phyloP scores from a whole-genome alignment of 106 monocot species.

The Platanthera guangdongensis region DNA sequence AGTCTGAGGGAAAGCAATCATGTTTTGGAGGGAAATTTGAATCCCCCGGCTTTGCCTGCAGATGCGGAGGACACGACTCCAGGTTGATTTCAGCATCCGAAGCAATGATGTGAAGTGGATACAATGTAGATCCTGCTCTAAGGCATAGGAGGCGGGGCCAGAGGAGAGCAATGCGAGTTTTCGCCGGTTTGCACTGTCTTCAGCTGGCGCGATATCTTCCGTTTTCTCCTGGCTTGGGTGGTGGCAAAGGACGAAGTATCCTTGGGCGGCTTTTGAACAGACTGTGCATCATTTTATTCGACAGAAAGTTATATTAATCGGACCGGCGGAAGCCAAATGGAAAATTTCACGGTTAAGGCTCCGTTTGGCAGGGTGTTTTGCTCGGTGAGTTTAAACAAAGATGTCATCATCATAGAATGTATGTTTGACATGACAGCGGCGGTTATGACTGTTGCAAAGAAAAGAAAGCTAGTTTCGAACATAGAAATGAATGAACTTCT shows the following conservation, averaged over 20 bases:
- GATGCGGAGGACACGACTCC: neutral
- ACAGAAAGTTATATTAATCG: neutral
- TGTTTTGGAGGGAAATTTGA: neutral
- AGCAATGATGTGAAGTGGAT: neutral
- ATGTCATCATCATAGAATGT: too few relatives aligned
- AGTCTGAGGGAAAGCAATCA: neutral
- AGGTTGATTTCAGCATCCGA: neutral
- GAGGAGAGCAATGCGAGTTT: neutral
- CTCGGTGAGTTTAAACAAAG: too few relatives aligned
- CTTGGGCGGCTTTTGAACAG: slow-evolving; percentile 12
- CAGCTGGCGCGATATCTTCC: slow-evolving; percentile 5
- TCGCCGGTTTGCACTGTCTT: slow-evolving; percentile 5
- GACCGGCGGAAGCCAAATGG: neutral
- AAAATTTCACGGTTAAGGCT: neutral
- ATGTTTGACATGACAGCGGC: too few relatives aligned
- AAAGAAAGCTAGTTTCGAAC: too few relatives aligned
- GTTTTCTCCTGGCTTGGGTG: slow-evolving; percentile 4
- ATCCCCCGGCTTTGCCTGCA: too few relatives aligned
- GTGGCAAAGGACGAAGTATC: slow-evolving; percentile 4
- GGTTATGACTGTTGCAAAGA: too few relatives aligned
- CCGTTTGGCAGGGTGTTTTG: too few relatives aligned
- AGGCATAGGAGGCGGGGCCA: neutral
- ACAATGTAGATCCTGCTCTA: neutral
- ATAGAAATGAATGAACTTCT: too few relatives aligned
- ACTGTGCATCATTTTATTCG: neutral